Evolutionary conservation across 2,329 filamentous ascomycete genomes (phyloP).

Genomic region (Colletotrichum tamarilloi): DNA sequence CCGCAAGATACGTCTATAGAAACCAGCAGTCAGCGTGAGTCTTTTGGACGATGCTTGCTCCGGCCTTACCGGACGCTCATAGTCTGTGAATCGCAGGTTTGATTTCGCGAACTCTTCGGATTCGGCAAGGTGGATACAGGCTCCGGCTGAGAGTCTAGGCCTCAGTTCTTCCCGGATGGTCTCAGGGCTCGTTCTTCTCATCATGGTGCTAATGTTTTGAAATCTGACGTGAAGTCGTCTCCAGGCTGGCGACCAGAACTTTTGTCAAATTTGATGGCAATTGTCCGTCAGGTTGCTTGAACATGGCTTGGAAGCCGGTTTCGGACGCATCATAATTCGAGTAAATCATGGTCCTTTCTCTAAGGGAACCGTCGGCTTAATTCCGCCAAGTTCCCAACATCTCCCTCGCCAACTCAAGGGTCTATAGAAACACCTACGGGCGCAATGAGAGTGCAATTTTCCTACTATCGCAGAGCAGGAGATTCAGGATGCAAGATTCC

Average conservation of each 20-base stretch:
- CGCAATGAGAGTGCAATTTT: no score
- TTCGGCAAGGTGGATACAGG: not conserved
- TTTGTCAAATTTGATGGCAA: no score
- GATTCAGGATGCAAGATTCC: no score
- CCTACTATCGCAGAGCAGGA: no score
- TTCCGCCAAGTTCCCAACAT: no score
- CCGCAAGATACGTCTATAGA: conserved; percentile 20
- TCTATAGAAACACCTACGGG: no score
- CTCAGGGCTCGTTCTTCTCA: not conserved
- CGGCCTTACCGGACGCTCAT: conserved; percentile 18
- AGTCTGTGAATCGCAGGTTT: conserved; percentile 25
- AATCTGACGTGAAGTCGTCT: not conserved
- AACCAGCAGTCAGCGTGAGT: not conserved
- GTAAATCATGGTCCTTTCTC: not conserved
- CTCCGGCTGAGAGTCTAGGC: conserved; percentile 1
- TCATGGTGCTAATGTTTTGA: not conserved
- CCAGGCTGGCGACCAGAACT: no score
- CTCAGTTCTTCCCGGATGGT: not conserved
- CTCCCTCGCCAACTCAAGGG: no score
- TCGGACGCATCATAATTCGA: not conserved
- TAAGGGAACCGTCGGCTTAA: no score
- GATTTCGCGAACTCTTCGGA: conserved; percentile 3
- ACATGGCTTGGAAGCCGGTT: not conserved
- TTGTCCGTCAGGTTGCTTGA: no score
- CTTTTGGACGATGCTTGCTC: rapidly evolving